Conservation (phyloP, 495 filamentous ascomycete genomes). For the Aspergillus affinis region DNA sequence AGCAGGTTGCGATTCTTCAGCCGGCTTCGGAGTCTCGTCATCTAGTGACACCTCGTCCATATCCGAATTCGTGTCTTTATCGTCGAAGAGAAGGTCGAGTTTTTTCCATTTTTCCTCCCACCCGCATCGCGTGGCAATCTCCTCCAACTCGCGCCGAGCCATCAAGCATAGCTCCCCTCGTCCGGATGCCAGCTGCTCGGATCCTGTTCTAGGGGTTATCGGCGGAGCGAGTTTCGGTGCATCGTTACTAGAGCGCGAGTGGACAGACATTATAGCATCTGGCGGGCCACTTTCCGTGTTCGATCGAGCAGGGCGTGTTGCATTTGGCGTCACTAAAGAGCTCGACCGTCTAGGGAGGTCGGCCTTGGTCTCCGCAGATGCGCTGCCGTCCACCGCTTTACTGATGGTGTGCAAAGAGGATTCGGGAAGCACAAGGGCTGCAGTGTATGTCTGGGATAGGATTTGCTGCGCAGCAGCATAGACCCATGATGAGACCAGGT, state of each 20-base stretch:
- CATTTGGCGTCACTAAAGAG: conserved; percentile 35
- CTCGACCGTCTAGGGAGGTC: conserved; percentile 44
- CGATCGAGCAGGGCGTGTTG: conserved; percentile 26
- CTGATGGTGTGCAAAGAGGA: conserved; percentile 46
- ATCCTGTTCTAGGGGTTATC: conserved; percentile 55
- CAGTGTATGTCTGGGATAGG: conserved; percentile 71
- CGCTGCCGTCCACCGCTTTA: conserved; percentile 22
- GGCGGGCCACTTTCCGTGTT: conserved; percentile 35
- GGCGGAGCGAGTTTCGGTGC: conserved; percentile 28
- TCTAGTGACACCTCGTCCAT: conserved; percentile 45
- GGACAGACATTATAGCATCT: conserved; percentile 19
- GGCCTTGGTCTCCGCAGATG: conserved; percentile 45
- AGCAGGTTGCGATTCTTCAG: conserved; percentile 38
- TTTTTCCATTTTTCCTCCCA: conserved; percentile 79
- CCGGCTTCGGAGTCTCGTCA: conserved; percentile 21
- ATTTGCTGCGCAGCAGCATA: conserved; percentile 79
- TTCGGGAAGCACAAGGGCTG: conserved; percentile 62
- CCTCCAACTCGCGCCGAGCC: conserved; percentile 73
- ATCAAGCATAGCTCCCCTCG: conserved; percentile 80
- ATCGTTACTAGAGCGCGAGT: conserved; percentile 29
- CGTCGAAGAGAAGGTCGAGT: conserved; percentile 53
- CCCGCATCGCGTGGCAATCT: conserved; percentile 66
- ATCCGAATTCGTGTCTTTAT: conserved; percentile 55
- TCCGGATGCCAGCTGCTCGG: conserved; percentile 78
- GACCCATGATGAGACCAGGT: conserved; percentile 80